These are phyloP conservation scores for Alternaria incomplexa DNA, from an alignment of 2,329 filamentous ascomycete species.

Conservation along the genomic window DNA sequence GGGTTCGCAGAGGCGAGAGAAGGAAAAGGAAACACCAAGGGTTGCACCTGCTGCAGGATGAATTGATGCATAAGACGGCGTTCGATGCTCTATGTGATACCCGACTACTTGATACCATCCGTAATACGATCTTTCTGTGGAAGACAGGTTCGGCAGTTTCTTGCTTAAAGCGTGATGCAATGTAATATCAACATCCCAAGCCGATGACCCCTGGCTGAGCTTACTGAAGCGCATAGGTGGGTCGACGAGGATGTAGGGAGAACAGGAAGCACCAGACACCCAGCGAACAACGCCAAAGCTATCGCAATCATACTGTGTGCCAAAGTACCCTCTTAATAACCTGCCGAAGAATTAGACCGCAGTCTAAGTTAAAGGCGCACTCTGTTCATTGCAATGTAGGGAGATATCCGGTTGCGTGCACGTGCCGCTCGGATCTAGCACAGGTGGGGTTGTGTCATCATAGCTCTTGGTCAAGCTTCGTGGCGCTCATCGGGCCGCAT, in stretches of 20 bases:
- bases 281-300: too few species aligned
- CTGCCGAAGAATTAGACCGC: too few species aligned
- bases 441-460: neutral
- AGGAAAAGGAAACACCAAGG: slow-evolving; percentile 37
- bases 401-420: neutral
- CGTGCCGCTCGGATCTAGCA: neutral
- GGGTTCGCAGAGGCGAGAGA: slow-evolving; percentile 34
- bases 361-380: too few species aligned
- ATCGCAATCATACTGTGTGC: too few species aligned
- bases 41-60: neutral
- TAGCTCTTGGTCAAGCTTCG: neutral
- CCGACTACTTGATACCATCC: neutral
- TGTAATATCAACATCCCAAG: neutral
- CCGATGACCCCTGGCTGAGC: too few species aligned
- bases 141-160: neutral
- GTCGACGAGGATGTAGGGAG: neutral
- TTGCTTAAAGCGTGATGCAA: neutral
- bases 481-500: neutral
- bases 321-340: too few species aligned
- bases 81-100: slow-evolving; percentile 6
- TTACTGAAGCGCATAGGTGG: neutral
- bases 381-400: too few species aligned
- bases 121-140: neutral
- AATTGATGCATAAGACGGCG: neutral
- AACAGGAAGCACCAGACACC: too few species aligned